phyloP scores from a whole-genome alignment of 768 basidiomycete genomes.

The Mycena capillaripes region DNA sequence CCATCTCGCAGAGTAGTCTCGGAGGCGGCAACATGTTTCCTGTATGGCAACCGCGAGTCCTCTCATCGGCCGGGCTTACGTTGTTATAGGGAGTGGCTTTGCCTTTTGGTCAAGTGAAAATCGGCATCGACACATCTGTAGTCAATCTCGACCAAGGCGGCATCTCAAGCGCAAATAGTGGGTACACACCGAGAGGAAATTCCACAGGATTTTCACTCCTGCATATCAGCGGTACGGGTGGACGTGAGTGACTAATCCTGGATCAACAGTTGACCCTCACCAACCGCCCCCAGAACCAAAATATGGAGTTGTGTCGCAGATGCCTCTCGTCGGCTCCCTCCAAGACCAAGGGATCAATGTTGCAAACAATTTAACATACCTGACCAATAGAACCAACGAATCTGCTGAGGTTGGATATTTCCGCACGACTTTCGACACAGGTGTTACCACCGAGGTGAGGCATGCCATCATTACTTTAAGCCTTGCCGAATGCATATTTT shows the following conservation, averaged over 20 bases:
- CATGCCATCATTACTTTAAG: background rate
- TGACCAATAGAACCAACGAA: constrained; percentile 17
- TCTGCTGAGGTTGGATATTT: constrained; percentile 9
- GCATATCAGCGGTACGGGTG: constrained; percentile 9
- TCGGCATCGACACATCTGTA: constrained; percentile 15
- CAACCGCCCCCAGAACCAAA: background rate
- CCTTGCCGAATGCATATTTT: background rate
- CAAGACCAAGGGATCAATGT: constrained; percentile 8
- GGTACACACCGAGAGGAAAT: constrained; percentile 14
- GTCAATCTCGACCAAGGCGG: constrained; percentile 10
- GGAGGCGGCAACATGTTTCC: constrained; percentile 15
- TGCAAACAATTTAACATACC: constrained; percentile 6
- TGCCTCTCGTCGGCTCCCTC: constrained; percentile 13
- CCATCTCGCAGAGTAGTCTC: background rate
- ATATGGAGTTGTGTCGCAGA: constrained; percentile 13
- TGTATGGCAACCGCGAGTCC: background rate
- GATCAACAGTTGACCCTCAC: background rate
- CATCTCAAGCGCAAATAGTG: constrained; percentile 14
- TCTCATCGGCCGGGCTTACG: too few relatives aligned
- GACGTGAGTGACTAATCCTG: constrained; percentile 3
- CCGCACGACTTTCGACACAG: constrained; percentile 13
- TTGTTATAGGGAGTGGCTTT: background rate
- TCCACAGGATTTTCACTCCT: constrained; percentile 11
- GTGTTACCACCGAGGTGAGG: constrained; percentile 14
- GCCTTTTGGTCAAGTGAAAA: constrained; percentile 11